Evolutionary conservation across 305 asterid genomes (phyloP).

Genomic region (Caryopteris hybrid): DNA sequence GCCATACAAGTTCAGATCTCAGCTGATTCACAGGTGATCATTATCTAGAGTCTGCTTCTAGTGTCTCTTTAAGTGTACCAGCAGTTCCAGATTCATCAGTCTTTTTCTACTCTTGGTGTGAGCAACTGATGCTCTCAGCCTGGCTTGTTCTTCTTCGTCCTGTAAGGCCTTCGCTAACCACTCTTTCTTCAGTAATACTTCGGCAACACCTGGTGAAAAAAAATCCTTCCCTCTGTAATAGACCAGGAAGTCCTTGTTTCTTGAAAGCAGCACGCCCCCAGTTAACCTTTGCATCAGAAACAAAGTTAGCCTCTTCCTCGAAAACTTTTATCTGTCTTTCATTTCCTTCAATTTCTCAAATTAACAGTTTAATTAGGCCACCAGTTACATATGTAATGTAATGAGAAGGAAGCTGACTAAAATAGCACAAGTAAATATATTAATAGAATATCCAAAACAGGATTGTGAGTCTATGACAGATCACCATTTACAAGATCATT

Average conservation of each 20-base stretch:
- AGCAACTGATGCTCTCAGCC: constrained; percentile 55
- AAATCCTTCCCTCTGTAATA: constrained; percentile 88
- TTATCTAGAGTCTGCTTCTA: constrained; percentile 83
- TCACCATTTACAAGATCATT: neutral
- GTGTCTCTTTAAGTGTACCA: constrained; percentile 86
- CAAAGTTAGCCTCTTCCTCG: neutral
- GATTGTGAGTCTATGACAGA: neutral
- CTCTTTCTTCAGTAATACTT: constrained; percentile 85
- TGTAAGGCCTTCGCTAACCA: constrained; percentile 70
- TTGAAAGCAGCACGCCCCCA: constrained; percentile 76
- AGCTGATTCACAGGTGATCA: constrained; percentile 59
- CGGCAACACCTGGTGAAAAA: constrained; percentile 81
- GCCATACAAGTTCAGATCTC: constrained; percentile 66
- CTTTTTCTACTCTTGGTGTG: constrained; percentile 27
- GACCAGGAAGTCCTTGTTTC: constrained; percentile 93
- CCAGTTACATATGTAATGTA: neutral
- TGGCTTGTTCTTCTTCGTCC: constrained; percentile 92
- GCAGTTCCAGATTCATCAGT: constrained; percentile 46
- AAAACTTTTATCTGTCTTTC: neutral
- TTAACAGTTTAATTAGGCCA: neutral
- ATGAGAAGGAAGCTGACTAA: too few species aligned
- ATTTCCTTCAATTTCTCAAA: neutral
- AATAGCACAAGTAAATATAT: too few species aligned
- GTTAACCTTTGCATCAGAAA: constrained; percentile 73
- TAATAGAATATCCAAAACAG: neutral